Evolutionary conservation across 345 rosid species (phyloP).

Genomic region (Trapa incisa): DNA sequence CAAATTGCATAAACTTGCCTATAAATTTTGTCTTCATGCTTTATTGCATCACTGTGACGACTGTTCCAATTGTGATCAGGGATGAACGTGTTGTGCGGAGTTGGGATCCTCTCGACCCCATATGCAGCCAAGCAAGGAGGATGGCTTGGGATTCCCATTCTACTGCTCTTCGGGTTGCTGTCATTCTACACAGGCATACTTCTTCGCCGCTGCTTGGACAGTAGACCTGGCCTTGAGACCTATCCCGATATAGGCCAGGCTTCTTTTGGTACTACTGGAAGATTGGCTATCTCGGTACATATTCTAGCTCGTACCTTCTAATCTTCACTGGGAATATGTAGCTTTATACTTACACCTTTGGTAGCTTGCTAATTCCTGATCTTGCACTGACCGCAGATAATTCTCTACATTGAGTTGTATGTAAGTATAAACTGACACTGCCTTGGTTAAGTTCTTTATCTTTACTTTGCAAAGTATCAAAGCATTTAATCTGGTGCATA

Average conservation of each 20-base stretch:
- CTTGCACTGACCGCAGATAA: conserved; percentile 38
- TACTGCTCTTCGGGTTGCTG: conserved; percentile 51
- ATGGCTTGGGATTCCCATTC: conserved; percentile 59
- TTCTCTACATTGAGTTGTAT: conserved; percentile 68
- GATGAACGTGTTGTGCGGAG: conserved; percentile 89
- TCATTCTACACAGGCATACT: conserved; percentile 88
- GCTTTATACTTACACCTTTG: not conserved
- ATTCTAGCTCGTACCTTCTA: conserved; percentile 9
- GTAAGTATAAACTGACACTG: conserved; percentile 48
- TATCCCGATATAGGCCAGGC: conserved; percentile 96
- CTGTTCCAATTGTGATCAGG: conserved; percentile 20
- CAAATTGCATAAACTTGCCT: not conserved
- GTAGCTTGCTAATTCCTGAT: not conserved
- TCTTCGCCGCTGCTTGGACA: conserved; percentile 66
- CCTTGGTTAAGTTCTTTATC: not conserved
- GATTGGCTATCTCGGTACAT: conserved; percentile 54
- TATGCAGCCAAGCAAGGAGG: conserved; percentile 93
- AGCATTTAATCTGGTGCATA: not conserved
- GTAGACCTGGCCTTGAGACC: conserved; percentile 71
- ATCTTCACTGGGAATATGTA: not conserved
- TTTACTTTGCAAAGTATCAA: not conserved
- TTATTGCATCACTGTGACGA: too few species aligned
- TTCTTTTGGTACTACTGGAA: conserved; percentile 67
- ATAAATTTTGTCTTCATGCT: too few species aligned
- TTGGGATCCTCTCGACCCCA: conserved; percentile 84